Evolutionary conservation across 148 eudicot species (phyloP).

Genomic region (Chenopodium quinoa): DNA sequence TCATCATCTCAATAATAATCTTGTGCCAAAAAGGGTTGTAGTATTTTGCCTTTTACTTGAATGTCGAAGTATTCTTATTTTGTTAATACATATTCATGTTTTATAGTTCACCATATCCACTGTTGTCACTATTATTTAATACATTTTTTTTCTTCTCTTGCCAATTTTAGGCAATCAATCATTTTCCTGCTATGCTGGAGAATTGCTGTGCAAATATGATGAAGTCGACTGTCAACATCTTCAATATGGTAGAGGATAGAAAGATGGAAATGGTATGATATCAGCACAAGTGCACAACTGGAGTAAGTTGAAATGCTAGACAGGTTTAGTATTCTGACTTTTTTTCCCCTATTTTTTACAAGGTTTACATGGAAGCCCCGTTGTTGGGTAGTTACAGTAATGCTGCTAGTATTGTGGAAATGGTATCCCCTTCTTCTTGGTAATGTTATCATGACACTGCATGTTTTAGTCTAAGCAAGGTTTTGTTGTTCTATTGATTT

Average conservation of each 20-base stretch:
- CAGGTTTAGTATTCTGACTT: conserved; percentile 4
- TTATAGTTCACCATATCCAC: neutral
- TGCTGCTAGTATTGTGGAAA: conserved; percentile 40
- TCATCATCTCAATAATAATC: neutral
- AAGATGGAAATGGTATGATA: conserved; percentile 51
- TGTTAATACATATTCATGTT: neutral
- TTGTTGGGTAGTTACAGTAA: conserved; percentile 34
- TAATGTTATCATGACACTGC: conserved; percentile 29
- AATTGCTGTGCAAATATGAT: conserved; percentile 29
- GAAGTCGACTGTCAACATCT: conserved; percentile 38
- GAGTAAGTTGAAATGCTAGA: neutral
- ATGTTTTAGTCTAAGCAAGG: conserved; percentile 22
- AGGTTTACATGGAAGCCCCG: conserved; percentile 53
- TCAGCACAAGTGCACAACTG: conserved; percentile 9
- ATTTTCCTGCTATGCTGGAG: conserved; percentile 35
- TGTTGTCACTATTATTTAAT: neutral
- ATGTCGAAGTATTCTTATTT: neutral
- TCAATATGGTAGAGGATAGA: conserved; percentile 40
- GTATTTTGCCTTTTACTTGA: neutral
- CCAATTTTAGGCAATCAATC: conserved; percentile 47
- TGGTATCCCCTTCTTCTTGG: conserved; percentile 69
- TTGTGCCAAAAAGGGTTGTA: neutral
- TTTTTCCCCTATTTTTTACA: neutral
- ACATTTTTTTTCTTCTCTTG: neutral
- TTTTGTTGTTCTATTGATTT: neutral